A percentile compares a stretch with the other conserved stretches of the same genome.
These are phyloP conservation scores for Nannizziopsis barbatae DNA, from an alignment of 2,329 filamentous ascomycete species.

Conservation along the genomic window DNA sequence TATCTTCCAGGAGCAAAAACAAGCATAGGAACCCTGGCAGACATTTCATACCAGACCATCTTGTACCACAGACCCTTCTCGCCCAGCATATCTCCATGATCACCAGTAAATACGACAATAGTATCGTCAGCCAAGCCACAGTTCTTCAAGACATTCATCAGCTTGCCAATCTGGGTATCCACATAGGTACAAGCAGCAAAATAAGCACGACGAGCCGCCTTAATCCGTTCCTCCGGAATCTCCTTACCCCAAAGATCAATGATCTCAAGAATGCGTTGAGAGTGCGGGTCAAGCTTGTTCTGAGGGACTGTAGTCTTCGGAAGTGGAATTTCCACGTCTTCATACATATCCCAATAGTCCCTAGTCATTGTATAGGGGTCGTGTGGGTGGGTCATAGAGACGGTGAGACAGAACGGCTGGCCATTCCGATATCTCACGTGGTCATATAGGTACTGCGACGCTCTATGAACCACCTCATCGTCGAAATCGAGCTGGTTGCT, in stretches of 20 bases:
- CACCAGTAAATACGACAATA: constrained; percentile 82
- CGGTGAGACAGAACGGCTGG: constrained; percentile 76
- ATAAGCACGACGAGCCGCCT: constrained; percentile 74
- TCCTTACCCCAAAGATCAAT: constrained; percentile 77
- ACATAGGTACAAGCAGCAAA: constrained; percentile 91
- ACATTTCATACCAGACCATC: constrained; percentile 93
- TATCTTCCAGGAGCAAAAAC: constrained; percentile 70
- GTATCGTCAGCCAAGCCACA: constrained; percentile 75
- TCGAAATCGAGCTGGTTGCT: constrained; percentile 95
- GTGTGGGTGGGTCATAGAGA: constrained; percentile 88
- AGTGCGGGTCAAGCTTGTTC: constrained; percentile 75
- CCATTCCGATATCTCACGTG: constrained; percentile 69
- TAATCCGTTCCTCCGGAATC: constrained; percentile 76
- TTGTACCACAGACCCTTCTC: constrained; percentile 91
- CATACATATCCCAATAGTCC: constrained; percentile 88
- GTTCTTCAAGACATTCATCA: constrained; percentile 65
- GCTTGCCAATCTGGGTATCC: constrained; percentile 78
- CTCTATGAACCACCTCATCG: constrained; percentile 89
- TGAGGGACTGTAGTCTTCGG: constrained; percentile 68
- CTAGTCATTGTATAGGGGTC: constrained; percentile 90
- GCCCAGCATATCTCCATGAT: constrained; percentile 92
- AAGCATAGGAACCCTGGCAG: constrained; percentile 76
- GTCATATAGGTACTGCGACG: constrained; percentile 80
- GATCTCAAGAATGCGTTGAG: constrained; percentile 72
- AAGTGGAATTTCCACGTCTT: constrained; percentile 74